Percentiles rank a stretch among this genome's conserved stretches.
Conservation (phyloP, 352 stramenopile genomes). For the Pythium monospermum region DNA sequence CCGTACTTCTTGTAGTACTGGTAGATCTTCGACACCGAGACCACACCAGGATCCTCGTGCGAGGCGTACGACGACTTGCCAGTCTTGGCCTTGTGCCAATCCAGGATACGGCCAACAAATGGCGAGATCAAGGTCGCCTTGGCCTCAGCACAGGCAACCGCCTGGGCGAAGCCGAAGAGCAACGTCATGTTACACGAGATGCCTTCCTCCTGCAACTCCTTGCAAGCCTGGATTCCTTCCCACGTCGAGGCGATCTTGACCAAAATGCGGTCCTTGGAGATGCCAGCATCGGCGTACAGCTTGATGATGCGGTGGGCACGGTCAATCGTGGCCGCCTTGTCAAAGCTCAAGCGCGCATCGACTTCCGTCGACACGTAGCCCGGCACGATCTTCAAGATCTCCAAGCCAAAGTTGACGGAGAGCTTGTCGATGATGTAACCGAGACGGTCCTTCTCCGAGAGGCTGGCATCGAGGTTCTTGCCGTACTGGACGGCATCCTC, state of each 20-base stretch:
- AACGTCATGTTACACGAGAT: constrained; percentile 99
- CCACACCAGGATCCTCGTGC: constrained; percentile 95
- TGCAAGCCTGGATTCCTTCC: constrained; percentile 96
- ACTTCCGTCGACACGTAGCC: constrained; percentile 99
- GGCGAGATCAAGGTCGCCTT: constrained; percentile 95
- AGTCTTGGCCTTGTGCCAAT: constrained; percentile 96
- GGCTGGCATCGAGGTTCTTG: constrained; percentile 56
- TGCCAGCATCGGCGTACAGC: constrained; percentile 95
- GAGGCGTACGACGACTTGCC: constrained; percentile 90
- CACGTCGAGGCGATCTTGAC: constrained; percentile 99
- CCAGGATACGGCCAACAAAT: constrained; percentile 95
- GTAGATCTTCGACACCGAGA: constrained; percentile 96
- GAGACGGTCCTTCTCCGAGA: constrained; percentile 85
- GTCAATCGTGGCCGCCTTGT: constrained; percentile 91
- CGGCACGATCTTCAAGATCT: constrained; percentile 96
- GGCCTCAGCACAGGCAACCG: constrained; percentile 93
- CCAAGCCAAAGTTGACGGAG: constrained; percentile 96
- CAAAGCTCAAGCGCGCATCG: constrained; percentile 95
- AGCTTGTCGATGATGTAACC: constrained; percentile 96
- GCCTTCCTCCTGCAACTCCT: constrained; percentile 94
- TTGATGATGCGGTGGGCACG: constrained; percentile 94
- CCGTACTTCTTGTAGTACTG: constrained; percentile 99
- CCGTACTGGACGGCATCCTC: constrained; percentile 94
- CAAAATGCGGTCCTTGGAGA: constrained; percentile 94
- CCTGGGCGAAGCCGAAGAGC: constrained; percentile 97